phyloP scores from a whole-genome alignment of 2,329 filamentous ascomycete genomes.

The Fusarium hostae region DNA sequence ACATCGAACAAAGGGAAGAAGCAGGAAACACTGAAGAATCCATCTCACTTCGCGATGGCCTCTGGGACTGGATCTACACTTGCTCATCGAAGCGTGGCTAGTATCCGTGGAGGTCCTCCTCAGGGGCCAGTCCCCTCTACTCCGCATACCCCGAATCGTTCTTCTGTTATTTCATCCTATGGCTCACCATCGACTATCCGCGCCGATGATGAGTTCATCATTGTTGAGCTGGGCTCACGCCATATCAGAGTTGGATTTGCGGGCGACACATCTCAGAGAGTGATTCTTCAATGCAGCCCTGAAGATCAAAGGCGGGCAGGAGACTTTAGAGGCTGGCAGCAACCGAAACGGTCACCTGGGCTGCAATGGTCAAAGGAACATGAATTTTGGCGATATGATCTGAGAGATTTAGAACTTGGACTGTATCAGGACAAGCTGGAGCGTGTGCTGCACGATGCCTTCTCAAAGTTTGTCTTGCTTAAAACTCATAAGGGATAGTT shows the following conservation, averaged over 20 bases:
- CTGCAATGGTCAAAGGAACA: conserved; percentile 70
- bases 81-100: conserved; percentile 68
- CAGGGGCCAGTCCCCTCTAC: conserved; percentile 53
- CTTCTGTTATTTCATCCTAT: conserved; percentile 64
- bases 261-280: conserved; percentile 82
- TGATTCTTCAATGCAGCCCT: conserved; percentile 75
- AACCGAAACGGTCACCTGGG: conserved; percentile 58
- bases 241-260: conserved; percentile 86
- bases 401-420: conserved; percentile 78
- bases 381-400: conserved; percentile 83
- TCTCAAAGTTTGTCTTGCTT: conserved; percentile 71
- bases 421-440: conserved; percentile 90
- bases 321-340: conserved; percentile 80
- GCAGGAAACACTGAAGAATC: neutral
- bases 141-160: conserved; percentile 71
- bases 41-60: conserved; percentile 52
- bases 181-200: conserved; percentile 70
- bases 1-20: conserved; percentile 8
- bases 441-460: conserved; percentile 80
- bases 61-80: conserved; percentile 57
- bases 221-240: conserved; percentile 85
- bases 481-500: neutral
- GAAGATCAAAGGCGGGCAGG: conserved; percentile 81
- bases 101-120: conserved; percentile 60
- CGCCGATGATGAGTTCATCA: conserved; percentile 83